Evolutionary conservation across 768 basidiomycete genomes (phyloP).

Genomic region (Mycena venus): DNA sequence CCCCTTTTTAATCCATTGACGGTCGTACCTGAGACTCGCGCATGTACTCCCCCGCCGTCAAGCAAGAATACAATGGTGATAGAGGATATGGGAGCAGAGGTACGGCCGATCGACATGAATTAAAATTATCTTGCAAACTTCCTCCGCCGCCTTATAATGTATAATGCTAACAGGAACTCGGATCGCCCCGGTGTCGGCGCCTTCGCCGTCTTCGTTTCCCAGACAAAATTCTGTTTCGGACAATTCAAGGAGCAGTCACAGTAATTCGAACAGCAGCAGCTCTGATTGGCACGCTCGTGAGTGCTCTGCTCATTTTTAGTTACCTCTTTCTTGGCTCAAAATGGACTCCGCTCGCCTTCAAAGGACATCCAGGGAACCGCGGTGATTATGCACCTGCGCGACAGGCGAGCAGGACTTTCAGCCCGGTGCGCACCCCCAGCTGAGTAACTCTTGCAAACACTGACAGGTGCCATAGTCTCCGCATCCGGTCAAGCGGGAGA

Average conservation of each 20-base stretch:
- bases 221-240: not conserved
- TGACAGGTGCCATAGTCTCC: not conserved
- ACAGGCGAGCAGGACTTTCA: not conserved
- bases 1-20: not conserved
- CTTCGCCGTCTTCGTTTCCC: not conserved
- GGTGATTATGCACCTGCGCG: not conserved
- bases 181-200: too few species aligned
- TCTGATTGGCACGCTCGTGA: not conserved
- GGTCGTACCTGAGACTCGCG: not conserved
- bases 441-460: not conserved
- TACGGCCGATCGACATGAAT: not conserved
- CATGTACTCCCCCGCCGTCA: not conserved
- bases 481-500: slow-evolving; percentile 4
- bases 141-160: not conserved
- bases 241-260: not conserved
- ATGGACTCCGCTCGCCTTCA: too few species aligned
- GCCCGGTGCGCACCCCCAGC: not conserved
- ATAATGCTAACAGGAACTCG: not conserved
- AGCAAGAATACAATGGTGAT: not conserved
- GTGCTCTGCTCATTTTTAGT: too few species aligned
- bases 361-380: not conserved
- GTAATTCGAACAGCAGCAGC: not conserved
- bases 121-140: too few species aligned
- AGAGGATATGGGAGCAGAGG: not conserved
- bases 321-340: not conserved